Evolutionary conservation across 306 rosid species (phyloP).

Genomic region (Trichosanthes cucumerina): DNA sequence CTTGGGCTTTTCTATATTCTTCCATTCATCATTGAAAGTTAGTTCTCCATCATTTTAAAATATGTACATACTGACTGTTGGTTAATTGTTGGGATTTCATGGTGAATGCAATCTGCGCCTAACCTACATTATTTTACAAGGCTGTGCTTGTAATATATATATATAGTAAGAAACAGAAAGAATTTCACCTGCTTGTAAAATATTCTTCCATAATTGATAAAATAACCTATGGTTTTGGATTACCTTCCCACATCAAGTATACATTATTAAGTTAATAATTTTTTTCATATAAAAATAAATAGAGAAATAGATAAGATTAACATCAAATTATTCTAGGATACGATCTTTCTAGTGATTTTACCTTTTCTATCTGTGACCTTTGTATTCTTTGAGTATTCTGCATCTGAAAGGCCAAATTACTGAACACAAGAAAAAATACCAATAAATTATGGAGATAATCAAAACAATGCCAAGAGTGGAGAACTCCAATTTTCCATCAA

Average conservation of each 20-base stretch:
- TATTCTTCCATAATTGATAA: not conserved
- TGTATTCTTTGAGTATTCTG: conserved; percentile 41
- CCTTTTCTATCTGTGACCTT: conserved; percentile 58
- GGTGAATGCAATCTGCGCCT: not conserved
- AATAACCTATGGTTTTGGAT: not conserved
- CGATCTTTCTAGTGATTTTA: conserved; percentile 15
- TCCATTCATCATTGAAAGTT: not conserved
- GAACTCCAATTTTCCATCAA: not conserved
- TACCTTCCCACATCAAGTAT: not conserved
- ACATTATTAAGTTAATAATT: not conserved
- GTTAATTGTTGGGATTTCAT: not conserved
- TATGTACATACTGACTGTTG: not conserved
- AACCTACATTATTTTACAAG: not conserved
- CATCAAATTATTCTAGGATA: conserved; percentile 7
- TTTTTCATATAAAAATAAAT: not conserved
- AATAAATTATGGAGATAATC: not conserved
- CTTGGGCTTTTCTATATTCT: not conserved
- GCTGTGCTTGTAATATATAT: not conserved
- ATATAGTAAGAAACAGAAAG: too few species aligned
- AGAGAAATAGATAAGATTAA: not conserved
- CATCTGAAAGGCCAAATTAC: conserved; percentile 31
- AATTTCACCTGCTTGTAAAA: not conserved
- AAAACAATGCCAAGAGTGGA: not conserved
- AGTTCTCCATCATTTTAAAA: not conserved
- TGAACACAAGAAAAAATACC: conserved; percentile 14